Conservation (phyloP, 208 protist species). For the Leishmania gerbilli region DNA sequence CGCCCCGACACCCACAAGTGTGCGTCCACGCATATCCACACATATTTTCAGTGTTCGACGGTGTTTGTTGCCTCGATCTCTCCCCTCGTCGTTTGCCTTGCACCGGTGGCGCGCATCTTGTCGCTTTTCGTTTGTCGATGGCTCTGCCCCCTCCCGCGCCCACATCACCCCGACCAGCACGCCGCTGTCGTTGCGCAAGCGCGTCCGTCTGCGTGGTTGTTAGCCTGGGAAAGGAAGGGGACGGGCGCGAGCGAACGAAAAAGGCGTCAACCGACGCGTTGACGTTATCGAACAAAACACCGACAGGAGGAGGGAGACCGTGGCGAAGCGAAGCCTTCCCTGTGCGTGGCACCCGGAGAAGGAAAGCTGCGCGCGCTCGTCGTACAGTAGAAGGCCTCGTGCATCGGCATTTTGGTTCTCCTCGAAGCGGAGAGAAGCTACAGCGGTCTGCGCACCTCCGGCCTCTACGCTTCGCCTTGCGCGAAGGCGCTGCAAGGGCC, state of each 20-base stretch:
- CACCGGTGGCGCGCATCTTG: background rate
- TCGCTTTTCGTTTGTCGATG: background rate
- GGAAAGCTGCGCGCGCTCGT: background rate
- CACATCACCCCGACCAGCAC: background rate
- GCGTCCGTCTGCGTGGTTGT: background rate
- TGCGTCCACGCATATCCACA: no score
- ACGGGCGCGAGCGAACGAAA: background rate
- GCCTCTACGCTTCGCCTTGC: no score
- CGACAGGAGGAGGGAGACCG: background rate
- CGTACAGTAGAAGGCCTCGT: background rate
- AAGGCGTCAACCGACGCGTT: background rate
- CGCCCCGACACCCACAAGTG: no score
- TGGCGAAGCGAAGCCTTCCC: no score
- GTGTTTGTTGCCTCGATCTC: no score
- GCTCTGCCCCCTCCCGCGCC: background rate
- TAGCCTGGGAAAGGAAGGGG: background rate
- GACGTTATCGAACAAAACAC: background rate
- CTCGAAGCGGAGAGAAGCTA: background rate
- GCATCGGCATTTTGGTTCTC: background rate
- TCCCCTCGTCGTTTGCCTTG: background rate
- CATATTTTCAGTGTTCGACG: no score
- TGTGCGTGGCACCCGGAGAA: background rate
- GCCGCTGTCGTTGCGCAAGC: background rate
- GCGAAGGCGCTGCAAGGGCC: no score
- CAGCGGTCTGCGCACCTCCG: no score